These are phyloP conservation scores for Xylaria sp. DNA, from an alignment of 2,329 filamentous ascomycete species.

Conservation along the genomic window DNA sequence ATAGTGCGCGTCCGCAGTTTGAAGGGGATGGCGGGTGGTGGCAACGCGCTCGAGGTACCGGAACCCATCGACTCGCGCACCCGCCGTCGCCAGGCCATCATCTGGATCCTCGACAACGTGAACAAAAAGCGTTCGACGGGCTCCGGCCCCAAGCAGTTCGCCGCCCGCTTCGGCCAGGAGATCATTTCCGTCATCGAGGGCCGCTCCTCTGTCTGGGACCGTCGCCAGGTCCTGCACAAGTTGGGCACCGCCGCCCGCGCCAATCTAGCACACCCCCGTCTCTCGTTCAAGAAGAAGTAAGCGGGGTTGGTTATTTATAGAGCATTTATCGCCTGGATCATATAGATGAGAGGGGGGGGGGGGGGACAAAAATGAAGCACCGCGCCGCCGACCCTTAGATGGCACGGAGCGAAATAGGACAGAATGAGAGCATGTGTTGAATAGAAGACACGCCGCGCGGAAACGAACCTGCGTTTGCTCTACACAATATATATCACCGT, in stretches of 20 bases:
- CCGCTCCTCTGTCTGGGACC: slow-evolving; percentile 84
- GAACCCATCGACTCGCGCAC: slow-evolving; percentile 79
- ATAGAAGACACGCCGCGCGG: not conserved
- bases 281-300: slow-evolving; percentile 47
- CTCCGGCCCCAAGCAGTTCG: slow-evolving; percentile 77
- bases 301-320: not conserved
- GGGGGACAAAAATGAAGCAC: not conserved
- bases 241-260: slow-evolving; percentile 79
- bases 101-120: slow-evolving; percentile 90
- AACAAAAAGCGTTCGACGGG: slow-evolving; percentile 79
- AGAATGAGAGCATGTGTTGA: not conserved
- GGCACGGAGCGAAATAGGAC: not conserved
- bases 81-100: slow-evolving; percentile 79
- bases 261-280: slow-evolving; percentile 65
- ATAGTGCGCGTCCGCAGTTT: slow-evolving; percentile 82
- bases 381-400: not conserved
- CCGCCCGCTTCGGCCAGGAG: slow-evolving; percentile 84
- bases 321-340: not conserved
- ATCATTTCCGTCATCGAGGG: slow-evolving; percentile 89
- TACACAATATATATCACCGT: not conserved
- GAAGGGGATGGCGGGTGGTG: slow-evolving; percentile 85
- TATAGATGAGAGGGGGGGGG: not conserved
- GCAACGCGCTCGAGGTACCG: slow-evolving; percentile 83
- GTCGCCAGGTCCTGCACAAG: slow-evolving; percentile 81
- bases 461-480: not conserved